Evolutionary conservation across 106 monocot genomes (phyloP), one percentile per base, ranked within the genome.

Genomic region (Dioscorea dumetorum): DNA sequence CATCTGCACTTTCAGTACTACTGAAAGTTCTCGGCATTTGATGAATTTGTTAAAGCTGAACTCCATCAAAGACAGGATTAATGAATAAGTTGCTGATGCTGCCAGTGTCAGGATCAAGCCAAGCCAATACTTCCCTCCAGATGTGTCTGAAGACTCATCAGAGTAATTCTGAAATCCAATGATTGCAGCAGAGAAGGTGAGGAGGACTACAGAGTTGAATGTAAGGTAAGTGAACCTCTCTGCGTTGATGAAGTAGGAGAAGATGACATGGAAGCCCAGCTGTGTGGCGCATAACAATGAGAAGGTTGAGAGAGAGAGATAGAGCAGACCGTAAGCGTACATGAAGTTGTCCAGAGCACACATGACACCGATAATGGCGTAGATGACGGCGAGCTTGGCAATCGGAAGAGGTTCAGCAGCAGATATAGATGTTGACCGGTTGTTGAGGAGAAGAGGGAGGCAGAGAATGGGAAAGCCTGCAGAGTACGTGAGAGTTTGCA

Each of bases 311-410:
- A 83, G 69, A 1, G 80, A 77, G 20, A 83, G 87, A 66, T 87
- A 87, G 11, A 77, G 74, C 12, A 87, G 83, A 54, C 80, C 83
- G 50, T 80, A 87, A 17, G 87, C 74, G 77, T 83, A 87, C 87
- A 83, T 77, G 63, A 87, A 54, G 77, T 80, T 80, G 66, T 77
- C 77, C 0, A 24, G 56, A 8, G 75, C 74, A 3, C 68, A 58
- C 12, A 87, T 48, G 65, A 87, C 35, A 21, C 87, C 87, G 5
- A 87, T 16, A 12, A 31, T 49, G 7, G 10, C 10, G 5, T 41
- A 41, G 6, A 41, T 41, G 41, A 72, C 19, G 12, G 65, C 8
- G 48, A 65, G 5, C 65, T 65, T 65, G 9, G 11, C 17, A 49
- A 33, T 41, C 3, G 48, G 19, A 49, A 48, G 48, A 12, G 19